These are phyloP conservation scores for Parietaria judaica DNA, from an alignment of 306 rosid genomes.

Conservation along the genomic window DNA sequence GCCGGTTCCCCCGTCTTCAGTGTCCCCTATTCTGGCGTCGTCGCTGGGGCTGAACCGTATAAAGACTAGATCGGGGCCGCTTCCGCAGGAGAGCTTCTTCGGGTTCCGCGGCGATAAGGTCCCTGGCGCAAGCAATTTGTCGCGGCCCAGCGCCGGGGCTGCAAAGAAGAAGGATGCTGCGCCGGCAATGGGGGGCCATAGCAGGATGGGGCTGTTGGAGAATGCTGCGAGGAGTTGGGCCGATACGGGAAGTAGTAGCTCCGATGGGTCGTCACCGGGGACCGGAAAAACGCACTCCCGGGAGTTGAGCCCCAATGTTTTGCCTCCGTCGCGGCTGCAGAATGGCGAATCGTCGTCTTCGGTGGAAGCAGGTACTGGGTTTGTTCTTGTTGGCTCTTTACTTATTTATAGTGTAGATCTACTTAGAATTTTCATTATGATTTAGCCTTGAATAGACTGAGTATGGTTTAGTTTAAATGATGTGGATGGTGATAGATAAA, in stretches of 20 bases:
- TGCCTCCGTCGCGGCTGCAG: conserved; percentile 51
- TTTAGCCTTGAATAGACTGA: no score
- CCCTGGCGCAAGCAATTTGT: conserved; percentile 61
- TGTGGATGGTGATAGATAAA: no score
- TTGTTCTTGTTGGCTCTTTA: not conserved
- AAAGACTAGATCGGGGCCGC: conserved; percentile 97
- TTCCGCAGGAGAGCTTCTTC: conserved; percentile 96
- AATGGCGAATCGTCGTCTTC: conserved; percentile 62
- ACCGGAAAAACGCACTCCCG: conserved; percentile 40
- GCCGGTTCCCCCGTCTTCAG: conserved; percentile 26
- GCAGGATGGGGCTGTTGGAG: conserved; percentile 41
- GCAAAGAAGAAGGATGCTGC: conserved; percentile 51
- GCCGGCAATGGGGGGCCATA: conserved; percentile 19
- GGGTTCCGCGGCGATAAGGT: conserved; percentile 68
- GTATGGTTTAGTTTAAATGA: no score
- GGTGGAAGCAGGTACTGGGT: conserved; percentile 50
- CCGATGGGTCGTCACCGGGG: conserved; percentile 44
- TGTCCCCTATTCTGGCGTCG: conserved; percentile 89
- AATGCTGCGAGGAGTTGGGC: conserved; percentile 32
- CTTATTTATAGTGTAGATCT: not conserved
- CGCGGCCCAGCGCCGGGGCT: conserved; percentile 32
- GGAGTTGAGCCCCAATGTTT: conserved; percentile 62
- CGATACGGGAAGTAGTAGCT: conserved; percentile 53
- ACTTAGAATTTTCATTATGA: not conserved
- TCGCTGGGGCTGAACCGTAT: conserved; percentile 82